Evolutionary conservation across 257 asterid species (phyloP).

Genomic region (Orobanche coerulescens): DNA sequence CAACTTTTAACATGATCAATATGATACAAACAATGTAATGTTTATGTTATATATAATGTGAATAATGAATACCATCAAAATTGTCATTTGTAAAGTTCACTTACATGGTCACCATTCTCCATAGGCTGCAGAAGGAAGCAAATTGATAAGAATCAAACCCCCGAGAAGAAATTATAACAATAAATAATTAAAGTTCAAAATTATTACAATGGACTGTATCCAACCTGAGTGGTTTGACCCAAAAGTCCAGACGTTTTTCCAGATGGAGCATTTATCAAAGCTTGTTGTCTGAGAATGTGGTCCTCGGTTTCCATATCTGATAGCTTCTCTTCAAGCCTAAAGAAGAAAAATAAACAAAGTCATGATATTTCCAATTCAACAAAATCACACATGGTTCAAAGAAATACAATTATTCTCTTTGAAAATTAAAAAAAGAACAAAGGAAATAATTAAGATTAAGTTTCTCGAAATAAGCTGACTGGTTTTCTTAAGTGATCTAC

Average conservation of each 20-base stretch:
- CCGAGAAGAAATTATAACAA: neutral
- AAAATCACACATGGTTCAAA: neutral
- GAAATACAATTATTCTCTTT: neutral
- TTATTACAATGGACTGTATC: neutral
- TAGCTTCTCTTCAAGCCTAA: constrained; percentile 61
- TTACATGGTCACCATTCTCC: constrained; percentile 61
- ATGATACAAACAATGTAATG: neutral
- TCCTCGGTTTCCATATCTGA: constrained; percentile 58
- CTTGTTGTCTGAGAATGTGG: constrained; percentile 46
- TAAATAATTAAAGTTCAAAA: neutral
- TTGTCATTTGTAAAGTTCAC: constrained; percentile 20
- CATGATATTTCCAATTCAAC: neutral
- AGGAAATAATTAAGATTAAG: neutral
- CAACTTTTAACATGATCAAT: constrained; percentile 3
- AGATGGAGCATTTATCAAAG: constrained; percentile 34
- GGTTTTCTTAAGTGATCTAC: neutral
- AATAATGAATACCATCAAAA: constrained; percentile 4
- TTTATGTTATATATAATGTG: neutral
- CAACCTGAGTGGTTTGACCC: constrained; percentile 31
- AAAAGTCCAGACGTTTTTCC: constrained; percentile 41
- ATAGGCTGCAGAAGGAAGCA: constrained; percentile 39
- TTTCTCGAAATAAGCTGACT: constrained; percentile 12
- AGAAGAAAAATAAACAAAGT: constrained; percentile 18
- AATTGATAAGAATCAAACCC: constrained; percentile 20
- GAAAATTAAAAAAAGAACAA: neutral